phyloP scores from a whole-genome alignment of 345 rosid species.

The Bruguiera sexangula region DNA sequence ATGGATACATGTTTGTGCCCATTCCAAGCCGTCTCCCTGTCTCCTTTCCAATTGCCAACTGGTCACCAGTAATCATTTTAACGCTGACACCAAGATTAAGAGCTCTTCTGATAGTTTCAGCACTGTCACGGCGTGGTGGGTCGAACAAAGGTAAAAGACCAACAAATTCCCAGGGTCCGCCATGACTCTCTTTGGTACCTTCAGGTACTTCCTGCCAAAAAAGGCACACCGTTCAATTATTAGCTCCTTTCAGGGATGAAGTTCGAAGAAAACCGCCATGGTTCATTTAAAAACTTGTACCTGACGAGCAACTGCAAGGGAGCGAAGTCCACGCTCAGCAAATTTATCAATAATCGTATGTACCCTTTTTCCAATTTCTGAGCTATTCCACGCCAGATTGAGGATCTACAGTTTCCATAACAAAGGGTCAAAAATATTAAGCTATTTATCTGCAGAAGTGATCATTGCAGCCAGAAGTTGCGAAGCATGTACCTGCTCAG shows the following conservation, averaged over 20 bases:
- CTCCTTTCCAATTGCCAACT: constrained; percentile 89
- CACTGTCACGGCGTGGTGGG: constrained; percentile 79
- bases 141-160: constrained; percentile 75
- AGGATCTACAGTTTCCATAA: constrained; percentile 37
- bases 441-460: background rate
- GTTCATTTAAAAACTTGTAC: constrained; percentile 20
- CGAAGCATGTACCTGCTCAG: constrained; percentile 59
- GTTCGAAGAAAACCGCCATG: background rate
- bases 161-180: constrained; percentile 90
- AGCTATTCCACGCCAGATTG: constrained; percentile 47
- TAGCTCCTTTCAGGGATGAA: background rate
- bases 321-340: constrained; percentile 86
- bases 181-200: constrained; percentile 66
- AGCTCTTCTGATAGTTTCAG: constrained; percentile 70
- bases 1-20: constrained; percentile 97
- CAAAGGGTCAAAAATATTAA: constrained; percentile 6
- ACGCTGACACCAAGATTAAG: constrained; percentile 69
- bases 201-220: constrained; percentile 49
- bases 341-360: constrained; percentile 60
- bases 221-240: background rate
- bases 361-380: constrained; percentile 37
- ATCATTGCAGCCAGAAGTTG: constrained; percentile 1
- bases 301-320: constrained; percentile 84
- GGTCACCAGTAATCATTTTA: constrained; percentile 89
- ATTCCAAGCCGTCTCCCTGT: constrained; percentile 96